A percentile compares a stretch with the other conserved stretches of the same genome.
Evolutionary conservation across 83 land plant genomes (phyloP).

Genomic region (Picea abies): DNA sequence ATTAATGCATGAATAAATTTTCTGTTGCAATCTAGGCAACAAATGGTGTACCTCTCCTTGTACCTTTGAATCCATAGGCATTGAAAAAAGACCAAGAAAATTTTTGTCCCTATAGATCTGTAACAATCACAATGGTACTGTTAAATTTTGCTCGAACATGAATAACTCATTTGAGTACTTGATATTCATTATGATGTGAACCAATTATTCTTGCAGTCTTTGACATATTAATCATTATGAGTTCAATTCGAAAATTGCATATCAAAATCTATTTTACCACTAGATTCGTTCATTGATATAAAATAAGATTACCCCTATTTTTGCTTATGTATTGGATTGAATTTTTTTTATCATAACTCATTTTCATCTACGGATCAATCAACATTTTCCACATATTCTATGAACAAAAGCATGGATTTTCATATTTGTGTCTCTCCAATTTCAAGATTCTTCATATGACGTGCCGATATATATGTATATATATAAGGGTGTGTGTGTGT

Average conservation of each 20-base stretch:
- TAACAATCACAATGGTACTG: neutral
- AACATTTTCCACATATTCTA: constrained; percentile 11
- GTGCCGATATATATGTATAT: too few relatives aligned
- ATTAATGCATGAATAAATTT: neutral
- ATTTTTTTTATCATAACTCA: constrained; percentile 10
- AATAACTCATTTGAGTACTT: neutral
- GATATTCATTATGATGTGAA: neutral
- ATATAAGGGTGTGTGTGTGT: too few relatives aligned
- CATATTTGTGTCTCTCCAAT: neutral
- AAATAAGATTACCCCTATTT: neutral
- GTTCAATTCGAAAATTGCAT: neutral
- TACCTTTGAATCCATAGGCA: constrained; percentile 15
- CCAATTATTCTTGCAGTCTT: neutral
- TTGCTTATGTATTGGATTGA: constrained; percentile 5
- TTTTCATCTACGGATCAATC: neutral
- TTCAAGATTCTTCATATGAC: neutral
- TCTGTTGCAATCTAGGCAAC: neutral
- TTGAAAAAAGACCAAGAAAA: neutral
- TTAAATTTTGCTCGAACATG: neutral
- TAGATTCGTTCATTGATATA: neutral
- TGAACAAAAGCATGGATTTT: constrained; percentile 2
- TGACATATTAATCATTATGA: neutral
- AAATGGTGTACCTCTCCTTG: constrained; percentile 17
- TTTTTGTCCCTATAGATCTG: neutral
- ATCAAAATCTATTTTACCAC: neutral